Evolutionary conservation across 495 filamentous ascomycete genomes (phyloP), one percentile per base, ranked within the genome.

Genomic region (Neurospora pannonica): DNA sequence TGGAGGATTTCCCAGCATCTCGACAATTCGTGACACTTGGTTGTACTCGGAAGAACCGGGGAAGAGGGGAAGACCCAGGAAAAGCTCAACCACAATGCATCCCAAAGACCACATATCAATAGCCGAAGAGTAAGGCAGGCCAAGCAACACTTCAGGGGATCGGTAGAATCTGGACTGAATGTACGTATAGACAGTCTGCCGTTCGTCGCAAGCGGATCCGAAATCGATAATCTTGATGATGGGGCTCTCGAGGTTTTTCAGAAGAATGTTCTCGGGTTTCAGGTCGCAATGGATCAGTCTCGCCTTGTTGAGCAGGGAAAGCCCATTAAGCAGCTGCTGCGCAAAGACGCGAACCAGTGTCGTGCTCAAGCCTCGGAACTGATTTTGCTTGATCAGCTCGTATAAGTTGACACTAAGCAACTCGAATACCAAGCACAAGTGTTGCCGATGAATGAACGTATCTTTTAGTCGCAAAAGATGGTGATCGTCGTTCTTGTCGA

Each of bases 141-240:
- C 97, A 38, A 98, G 87, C 38, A 99, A 82, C 38, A 99, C 97
- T 81, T 99, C 97, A 0, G 97, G 97, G 2, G 97, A 99, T 73
- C 97, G 90, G 81, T 99, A 99, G 83, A 99, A 99, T 74, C 97
- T 87, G 15, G 97, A 99, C 82, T 99, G 97, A 76, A 99, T 99
- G 82, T 99, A 99, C 5, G 97, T 99, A 84, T 99, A 99, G 39
- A 99, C 97, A 0, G 97, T 99, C 79, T 99, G 97, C 40, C 97
- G 89, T 82, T 99, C 97, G 79, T 99, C 97, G 81, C 97, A 99
- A 2, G 97, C 97, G 40, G 97, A 99, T 34, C 97, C 97, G 78
- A 99, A 99, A 85, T 99, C 97, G 78, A 99, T 99, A 79, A 99
- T 97, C 82, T 99, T 99, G 89, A 99, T 99, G 73, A 99, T 98